Base-by-base conservation (phyloP, 345 rosid species). In the Arabis alpina region DNA sequence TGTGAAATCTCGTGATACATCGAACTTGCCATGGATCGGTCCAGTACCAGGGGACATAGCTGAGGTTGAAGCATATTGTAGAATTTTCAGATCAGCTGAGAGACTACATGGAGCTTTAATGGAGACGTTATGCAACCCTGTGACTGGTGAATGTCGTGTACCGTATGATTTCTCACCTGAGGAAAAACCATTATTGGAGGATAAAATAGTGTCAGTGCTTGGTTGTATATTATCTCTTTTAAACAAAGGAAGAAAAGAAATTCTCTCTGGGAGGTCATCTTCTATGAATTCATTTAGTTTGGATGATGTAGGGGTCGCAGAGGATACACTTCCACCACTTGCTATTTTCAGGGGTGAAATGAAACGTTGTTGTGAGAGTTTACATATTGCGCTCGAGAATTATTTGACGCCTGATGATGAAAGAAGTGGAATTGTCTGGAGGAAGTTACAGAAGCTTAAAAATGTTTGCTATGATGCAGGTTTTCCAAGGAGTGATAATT, bases 41-140 rank as follows among this genome's bases (percentile, higher is more conserved):
- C 98, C 97, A 23, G 77, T 93, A 61, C 97, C 98, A 42, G 97
- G 98, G 13, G 98, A 93, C 53, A 91, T 93, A 68, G 96, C 99
- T 48, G 99, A 93, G 80, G 83, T 93, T 28, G 97, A 93, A 80
- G 96, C 99, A 10, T 93, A 93, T 61, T 93, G 99, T 80, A 84
- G 99, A 66, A 89, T 91, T 32, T 93, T 93, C 61, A 83, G 97
- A 81, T 83, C 95, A 10, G 88, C 94, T 10, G 97, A 93, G 79
- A 51, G 82, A 73, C 86, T 91, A 19, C 96, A 88, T 80, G 78
- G 87, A 77, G 88, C 98, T 2, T 58, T 93, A 78, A 93, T 93
- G 98, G 92, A 91, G 59, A 81, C 97, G 1, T 67, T 93, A 32
- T 93, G 99, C 85, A 93, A 91, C 83, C 99, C 99, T 5, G 60